A percentile compares a stretch with the other conserved stretches of the same genome.
Evolutionary conservation across 352 stramenopile genomes (phyloP).

Genomic region (Phytophthora citrophthora): DNA sequence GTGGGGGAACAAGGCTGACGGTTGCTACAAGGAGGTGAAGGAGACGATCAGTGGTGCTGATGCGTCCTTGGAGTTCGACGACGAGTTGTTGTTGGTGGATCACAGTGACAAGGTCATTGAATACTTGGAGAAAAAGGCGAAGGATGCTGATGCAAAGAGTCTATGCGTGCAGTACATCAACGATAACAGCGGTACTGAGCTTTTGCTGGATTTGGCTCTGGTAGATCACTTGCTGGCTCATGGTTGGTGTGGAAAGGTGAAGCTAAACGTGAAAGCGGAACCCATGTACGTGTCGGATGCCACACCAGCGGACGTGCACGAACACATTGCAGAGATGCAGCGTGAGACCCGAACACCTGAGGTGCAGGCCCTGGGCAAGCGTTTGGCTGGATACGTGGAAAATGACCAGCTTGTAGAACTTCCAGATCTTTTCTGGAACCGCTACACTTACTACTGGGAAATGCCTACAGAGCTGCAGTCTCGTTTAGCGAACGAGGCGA

Average conservation of each 20-base stretch:
- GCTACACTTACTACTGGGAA: constrained; percentile 80
- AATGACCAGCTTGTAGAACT: constrained; percentile 27
- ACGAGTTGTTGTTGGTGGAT: constrained; percentile 65
- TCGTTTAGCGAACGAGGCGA: constrained; percentile 38
- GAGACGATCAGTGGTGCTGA: constrained; percentile 63
- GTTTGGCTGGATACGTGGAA: constrained; percentile 43
- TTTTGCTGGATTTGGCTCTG: constrained; percentile 73
- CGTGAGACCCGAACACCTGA: constrained; percentile 29
- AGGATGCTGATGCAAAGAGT: constrained; percentile 14
- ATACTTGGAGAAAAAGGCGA: constrained; percentile 38
- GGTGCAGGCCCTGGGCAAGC: constrained; percentile 58
- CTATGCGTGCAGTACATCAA: constrained; percentile 71
- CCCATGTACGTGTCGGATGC: constrained; percentile 89
- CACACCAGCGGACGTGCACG: constrained; percentile 54
- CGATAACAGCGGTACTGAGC: constrained; percentile 80
- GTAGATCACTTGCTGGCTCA: constrained; percentile 66
- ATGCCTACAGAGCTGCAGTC: constrained; percentile 45
- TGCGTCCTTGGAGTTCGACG: constrained; percentile 62
- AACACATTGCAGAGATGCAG: constrained; percentile 69
- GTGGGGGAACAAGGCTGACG: constrained; percentile 83
- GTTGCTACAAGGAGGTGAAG: constrained; percentile 79
- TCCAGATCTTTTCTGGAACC: constrained; percentile 68
- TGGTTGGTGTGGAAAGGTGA: constrained; percentile 58
- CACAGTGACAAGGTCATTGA: constrained; percentile 58
- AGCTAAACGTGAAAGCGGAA: constrained; percentile 75